phyloP scores from a whole-genome alignment of 257 asterid genomes.

The Verbascum thapsus region DNA sequence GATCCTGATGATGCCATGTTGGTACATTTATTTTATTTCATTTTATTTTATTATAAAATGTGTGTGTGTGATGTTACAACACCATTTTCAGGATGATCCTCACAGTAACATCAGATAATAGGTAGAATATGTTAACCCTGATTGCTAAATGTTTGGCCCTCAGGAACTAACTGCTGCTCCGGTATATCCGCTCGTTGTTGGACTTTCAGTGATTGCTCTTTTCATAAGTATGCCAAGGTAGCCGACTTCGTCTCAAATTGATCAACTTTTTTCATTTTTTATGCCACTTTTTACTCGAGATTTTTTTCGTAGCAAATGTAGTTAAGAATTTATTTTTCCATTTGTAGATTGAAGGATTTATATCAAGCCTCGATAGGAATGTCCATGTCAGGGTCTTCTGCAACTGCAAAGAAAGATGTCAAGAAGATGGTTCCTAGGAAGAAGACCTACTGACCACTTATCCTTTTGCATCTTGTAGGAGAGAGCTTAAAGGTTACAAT shows the following conservation, averaged over 20 bases:
- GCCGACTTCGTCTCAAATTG: conserved; percentile 3
- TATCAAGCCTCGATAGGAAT: conserved; percentile 53
- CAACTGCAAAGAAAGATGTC: conserved; percentile 59
- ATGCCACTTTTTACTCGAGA: conserved; percentile 3
- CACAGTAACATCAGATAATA: not conserved
- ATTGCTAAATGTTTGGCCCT: conserved; percentile 13
- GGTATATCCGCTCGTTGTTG: conserved; percentile 80
- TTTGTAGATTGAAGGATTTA: conserved; percentile 70
- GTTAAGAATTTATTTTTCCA: conserved; percentile 3
- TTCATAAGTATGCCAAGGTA: conserved; percentile 92
- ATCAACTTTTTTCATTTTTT: not conserved
- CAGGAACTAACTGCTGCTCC: conserved; percentile 92
- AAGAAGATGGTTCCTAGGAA: conserved; percentile 58
- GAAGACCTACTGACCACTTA: conserved; percentile 58
- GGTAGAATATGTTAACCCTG: not conserved
- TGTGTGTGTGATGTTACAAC: not conserved
- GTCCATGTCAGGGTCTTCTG: conserved; percentile 41
- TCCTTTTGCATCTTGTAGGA: conserved; percentile 9
- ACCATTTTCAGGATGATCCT: conserved; percentile 18
- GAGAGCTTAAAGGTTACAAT: not conserved
- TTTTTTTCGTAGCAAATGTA: conserved; percentile 7
- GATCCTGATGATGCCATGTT: not conserved
- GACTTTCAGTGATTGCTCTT: conserved; percentile 68
- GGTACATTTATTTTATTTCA: not conserved
- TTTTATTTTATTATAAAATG: no score